Evolutionary conservation across 768 basidiomycete genomes (phyloP).

Genomic region (Lactifluus piperatus): DNA sequence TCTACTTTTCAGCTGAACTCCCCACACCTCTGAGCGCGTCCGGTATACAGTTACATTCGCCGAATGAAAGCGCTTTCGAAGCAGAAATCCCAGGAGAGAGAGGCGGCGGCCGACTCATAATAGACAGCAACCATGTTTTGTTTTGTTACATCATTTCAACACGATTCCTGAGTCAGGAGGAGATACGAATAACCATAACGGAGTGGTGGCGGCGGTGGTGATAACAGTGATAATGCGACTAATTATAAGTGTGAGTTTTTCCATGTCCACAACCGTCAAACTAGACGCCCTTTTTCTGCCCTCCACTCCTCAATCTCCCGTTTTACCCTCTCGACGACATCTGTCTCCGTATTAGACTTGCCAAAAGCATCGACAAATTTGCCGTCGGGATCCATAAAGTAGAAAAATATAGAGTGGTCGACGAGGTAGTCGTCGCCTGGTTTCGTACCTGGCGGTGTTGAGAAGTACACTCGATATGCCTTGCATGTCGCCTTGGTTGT

Average conservation of each 20-base stretch:
- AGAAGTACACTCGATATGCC: constrained; percentile 97
- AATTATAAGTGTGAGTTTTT: background rate
- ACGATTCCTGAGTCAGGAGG: background rate
- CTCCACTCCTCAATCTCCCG: constrained; percentile 41
- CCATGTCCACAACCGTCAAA: constrained; percentile 20
- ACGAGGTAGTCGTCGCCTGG: constrained; percentile 93
- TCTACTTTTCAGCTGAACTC: background rate
- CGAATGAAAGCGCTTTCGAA: constrained; percentile 81
- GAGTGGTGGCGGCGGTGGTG: constrained; percentile 3
- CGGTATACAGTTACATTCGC: constrained; percentile 58
- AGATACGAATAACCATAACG: background rate
- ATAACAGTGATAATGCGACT: background rate
- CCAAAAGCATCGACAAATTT: constrained; percentile 97
- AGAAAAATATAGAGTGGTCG: constrained; percentile 95
- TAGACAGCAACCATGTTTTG: constrained; percentile 2
- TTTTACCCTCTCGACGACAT: constrained; percentile 55
- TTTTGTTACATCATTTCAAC: background rate
- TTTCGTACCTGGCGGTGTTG: constrained; percentile 83
- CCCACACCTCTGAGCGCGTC: constrained; percentile 1
- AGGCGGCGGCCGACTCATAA: constrained; percentile 28
- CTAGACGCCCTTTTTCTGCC: constrained; percentile 28
- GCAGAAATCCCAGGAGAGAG: constrained; percentile 45
- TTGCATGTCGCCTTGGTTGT: constrained; percentile 85
- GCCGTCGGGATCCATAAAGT: constrained; percentile 94
- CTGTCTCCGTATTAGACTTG: constrained; percentile 60